Percentiles rank a stretch among this genome's conserved stretches.
Evolutionary conservation across 2,329 filamentous ascomycete genomes (phyloP).

Genomic region (Pezicula carpinea): DNA sequence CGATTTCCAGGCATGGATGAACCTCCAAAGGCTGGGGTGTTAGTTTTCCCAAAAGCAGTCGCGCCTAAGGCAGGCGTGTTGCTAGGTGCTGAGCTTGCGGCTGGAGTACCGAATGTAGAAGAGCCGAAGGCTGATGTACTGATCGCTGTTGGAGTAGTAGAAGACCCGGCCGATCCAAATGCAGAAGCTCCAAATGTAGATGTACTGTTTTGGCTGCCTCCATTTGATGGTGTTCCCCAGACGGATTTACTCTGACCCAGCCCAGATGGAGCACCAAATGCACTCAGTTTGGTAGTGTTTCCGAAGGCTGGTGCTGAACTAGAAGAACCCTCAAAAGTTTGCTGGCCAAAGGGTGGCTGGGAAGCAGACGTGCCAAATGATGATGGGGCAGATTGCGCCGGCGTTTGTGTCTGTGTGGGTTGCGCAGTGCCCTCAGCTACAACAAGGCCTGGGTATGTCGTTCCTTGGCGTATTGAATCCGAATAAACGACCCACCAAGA

Average conservation of each 20-base stretch:
- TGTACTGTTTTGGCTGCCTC: constrained; percentile 12
- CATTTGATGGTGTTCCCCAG: constrained; percentile 39
- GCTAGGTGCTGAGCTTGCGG: constrained; percentile 8
- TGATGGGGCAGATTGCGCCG: constrained; percentile 20
- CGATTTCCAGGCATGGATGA: constrained; percentile 40
- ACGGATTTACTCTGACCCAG: constrained; percentile 48
- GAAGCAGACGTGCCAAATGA: constrained; percentile 21
- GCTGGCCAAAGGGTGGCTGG: constrained; percentile 31
- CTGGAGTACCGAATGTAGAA: constrained; percentile 35
- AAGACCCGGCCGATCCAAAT: constrained; percentile 15
- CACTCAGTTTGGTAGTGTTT: constrained; percentile 19
- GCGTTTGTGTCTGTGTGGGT: constrained; percentile 13
- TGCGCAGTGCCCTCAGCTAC: constrained; percentile 29
- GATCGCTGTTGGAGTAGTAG: constrained; percentile 22
- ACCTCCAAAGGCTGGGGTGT: constrained; percentile 12
- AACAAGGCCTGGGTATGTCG: constrained; percentile 67
- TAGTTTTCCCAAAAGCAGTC: constrained; percentile 18
- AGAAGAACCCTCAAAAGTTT: constrained; percentile 28
- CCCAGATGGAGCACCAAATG: constrained; percentile 32
- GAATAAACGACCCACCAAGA: constrained; percentile 92
- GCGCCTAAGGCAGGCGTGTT: constrained; percentile 15
- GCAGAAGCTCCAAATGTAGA: constrained; percentile 19
- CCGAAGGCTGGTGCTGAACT: constrained; percentile 29
- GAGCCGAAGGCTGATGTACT: constrained; percentile 45
- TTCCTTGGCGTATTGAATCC: constrained; percentile 72